Evolutionary conservation across 176 grass and related monocot genomes (phyloP).

Genomic region (Ananas comosus): DNA sequence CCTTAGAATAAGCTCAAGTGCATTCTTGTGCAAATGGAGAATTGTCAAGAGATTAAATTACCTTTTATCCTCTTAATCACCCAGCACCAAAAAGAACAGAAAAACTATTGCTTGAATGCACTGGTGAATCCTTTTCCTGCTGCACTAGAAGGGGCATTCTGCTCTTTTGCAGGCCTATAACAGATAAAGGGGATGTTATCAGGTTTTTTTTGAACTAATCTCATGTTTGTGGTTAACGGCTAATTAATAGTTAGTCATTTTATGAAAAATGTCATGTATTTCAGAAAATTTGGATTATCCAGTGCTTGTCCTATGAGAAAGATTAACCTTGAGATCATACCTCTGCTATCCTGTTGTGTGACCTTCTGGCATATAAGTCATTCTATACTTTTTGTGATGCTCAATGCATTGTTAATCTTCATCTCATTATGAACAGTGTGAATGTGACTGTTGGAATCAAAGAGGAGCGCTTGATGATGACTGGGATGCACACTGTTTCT

Average conservation of each 20-base stretch:
- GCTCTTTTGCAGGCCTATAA: not conserved
- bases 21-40: no score
- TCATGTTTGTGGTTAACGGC: not conserved
- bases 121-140: not conserved
- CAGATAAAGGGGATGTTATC: not conserved
- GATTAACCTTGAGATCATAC: not conserved
- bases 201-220: not conserved
- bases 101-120: not conserved
- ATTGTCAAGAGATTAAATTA: not conserved
- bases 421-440: constrained; percentile 42
- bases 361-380: not conserved
- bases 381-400: not conserved
- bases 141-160: not conserved
- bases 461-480: constrained; percentile 86
- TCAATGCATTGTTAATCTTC: constrained; percentile 20
- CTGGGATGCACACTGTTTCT: constrained; percentile 89
- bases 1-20: no score
- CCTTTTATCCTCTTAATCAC: not conserved
- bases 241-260: not conserved
- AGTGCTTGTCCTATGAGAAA: not conserved
- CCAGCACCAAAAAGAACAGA: not conserved
- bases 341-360: not conserved
- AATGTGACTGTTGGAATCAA: constrained; percentile 78
- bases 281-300: not conserved
- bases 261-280: not conserved